Base-by-base conservation (phyloP, 345 rosid genomes). In the Rubroshorea leprosula region DNA sequence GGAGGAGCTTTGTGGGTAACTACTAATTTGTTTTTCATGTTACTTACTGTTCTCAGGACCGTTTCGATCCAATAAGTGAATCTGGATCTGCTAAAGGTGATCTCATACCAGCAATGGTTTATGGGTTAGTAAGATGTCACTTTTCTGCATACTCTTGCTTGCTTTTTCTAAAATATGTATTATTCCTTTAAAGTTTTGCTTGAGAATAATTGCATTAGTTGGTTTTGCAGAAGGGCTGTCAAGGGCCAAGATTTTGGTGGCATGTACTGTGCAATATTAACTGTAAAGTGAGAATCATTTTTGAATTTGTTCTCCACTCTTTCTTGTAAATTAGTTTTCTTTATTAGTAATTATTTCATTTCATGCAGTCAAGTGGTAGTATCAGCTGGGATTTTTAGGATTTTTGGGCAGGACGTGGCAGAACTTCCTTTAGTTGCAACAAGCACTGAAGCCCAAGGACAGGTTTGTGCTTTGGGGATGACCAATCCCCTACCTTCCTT, bases 401-500 rank as follows among this genome's bases (percentile, higher is more conserved):
- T 92, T 56, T 87, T 92, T 10, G 97, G 97, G 66, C 66, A 67
- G 61, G 97, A 93, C 51, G 64, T 87, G 67, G 99, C 99, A 6
- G 99, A 93, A 64, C 83, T 93, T 62, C 99, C 99, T 63, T 60
- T 89, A 46, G 99, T 82, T 60, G 97, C 99, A 45, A 93, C 97
- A 19, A 78, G 77, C 58, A 69, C 63, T 49, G 87, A 79, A 17
- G 69, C 54, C 46, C 85, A 85, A 73, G 96, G 96, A 57, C 74
- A 80, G 87, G 99, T 90, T 62, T 14, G 49, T 31, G 38, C 47
- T 38, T 67, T 17, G 12, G 5, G 51, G 18, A 29, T 44, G 18
- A n/a, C 3, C 6, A 44, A 44, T 44, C 41, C 41, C 41, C 31
- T 15, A 27, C 20, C 20, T 9, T 18, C 25, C 9, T 23, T 5